Evolutionary conservation across 2,329 filamentous ascomycete genomes (phyloP).

Genomic region (Xylariomycetidae sp.): DNA sequence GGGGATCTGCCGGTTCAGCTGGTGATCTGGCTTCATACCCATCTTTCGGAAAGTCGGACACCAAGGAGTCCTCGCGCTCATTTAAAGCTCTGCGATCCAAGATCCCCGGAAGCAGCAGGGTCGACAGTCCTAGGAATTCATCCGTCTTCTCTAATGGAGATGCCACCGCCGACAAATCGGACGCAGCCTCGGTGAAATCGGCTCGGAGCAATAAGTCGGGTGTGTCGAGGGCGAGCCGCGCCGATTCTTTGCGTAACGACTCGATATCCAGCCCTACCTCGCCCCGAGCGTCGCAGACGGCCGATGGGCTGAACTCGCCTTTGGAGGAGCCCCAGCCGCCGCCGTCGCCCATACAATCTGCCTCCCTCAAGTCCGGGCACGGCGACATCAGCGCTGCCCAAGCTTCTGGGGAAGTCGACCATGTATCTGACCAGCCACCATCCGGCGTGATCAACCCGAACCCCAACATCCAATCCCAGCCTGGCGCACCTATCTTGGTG

Average conservation of each 20-base stretch:
- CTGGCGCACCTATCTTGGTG: slow-evolving; percentile 84
- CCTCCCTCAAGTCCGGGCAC: slow-evolving; percentile 64
- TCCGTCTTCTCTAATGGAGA: slow-evolving; percentile 60
- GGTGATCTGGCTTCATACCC: slow-evolving; percentile 77
- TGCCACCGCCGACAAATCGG: slow-evolving; percentile 54
- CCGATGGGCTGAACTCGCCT: slow-evolving; percentile 35
- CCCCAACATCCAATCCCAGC: slow-evolving; percentile 53
- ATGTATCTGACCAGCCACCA: slow-evolving; percentile 86
- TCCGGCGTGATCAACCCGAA: slow-evolving; percentile 55
- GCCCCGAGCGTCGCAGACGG: slow-evolving; percentile 35
- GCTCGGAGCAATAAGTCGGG: slow-evolving; percentile 54
- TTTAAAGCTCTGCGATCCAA: slow-evolving; percentile 82
- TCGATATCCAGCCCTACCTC: slow-evolving; percentile 32
- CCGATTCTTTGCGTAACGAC: slow-evolving; percentile 37
- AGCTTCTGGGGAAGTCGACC: slow-evolving; percentile 83
- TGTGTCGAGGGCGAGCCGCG: slow-evolving; percentile 41
- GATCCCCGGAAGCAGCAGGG: slow-evolving; percentile 68
- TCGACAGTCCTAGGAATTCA: slow-evolving; percentile 77
- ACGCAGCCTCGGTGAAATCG: slow-evolving; percentile 70
- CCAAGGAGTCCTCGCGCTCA: slow-evolving; percentile 84
- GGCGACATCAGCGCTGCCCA: slow-evolving; percentile 77
- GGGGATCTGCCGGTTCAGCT: slow-evolving; percentile 39
- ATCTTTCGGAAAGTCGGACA: slow-evolving; percentile 88
- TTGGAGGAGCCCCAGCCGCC: slow-evolving; percentile 53
- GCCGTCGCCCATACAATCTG: slow-evolving; percentile 81